Evolutionary conservation across 768 basidiomycete genomes (phyloP), one percentile per base, ranked within the genome.

Genomic region (Nevesoporus exiguus): DNA sequence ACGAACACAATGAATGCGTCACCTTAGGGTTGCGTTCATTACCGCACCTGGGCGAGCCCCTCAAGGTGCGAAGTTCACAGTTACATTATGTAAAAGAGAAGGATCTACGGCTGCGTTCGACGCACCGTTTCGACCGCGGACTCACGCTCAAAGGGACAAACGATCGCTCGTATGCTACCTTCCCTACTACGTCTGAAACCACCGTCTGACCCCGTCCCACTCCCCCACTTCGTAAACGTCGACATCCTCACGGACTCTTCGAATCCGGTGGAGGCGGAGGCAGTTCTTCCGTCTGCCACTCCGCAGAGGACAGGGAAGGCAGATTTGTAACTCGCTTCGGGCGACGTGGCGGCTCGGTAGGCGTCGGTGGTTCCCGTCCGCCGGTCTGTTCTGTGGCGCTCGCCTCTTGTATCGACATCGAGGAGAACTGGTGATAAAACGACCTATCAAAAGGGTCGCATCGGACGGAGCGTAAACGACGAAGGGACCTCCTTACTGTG

Each of bases 231-330:
- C n/a, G n/a, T n/a, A n/a, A n/a, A 21, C 14, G 25, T 14, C n/a
- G 27, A 10, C 43, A 9, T 3, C 51, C 11, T 61, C 49, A 54
- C 30, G 55, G 50, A 33, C 36, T 30, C 34, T 46, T 47, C n/a
- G 36, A 43, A 14, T 36, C 47, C 8, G 45, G 11, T 2, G 59
- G 77, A 4, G 58, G 81, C 22, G 80, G 68, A 9, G 72, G 57
- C 19, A 82, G 58, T 21, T 80, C 78, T 59, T 82, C 80, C 47
- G 76, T 77, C 34, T 73, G 78, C 82, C 81, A 84, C 42, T 81
- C 81, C 34, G 66, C 71, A 17, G 80, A 80, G 11, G 69, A 71
- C 42, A 83, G 62, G 6, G 77, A 66, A 8, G 82, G 82, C 5
- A 82, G 62, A 27, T 74, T 72, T 7, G 73, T 71, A 0, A 69